These are phyloP conservation scores for Elongisporangium prolatum DNA, from an alignment of 352 stramenopile genomes.

Conservation along the genomic window DNA sequence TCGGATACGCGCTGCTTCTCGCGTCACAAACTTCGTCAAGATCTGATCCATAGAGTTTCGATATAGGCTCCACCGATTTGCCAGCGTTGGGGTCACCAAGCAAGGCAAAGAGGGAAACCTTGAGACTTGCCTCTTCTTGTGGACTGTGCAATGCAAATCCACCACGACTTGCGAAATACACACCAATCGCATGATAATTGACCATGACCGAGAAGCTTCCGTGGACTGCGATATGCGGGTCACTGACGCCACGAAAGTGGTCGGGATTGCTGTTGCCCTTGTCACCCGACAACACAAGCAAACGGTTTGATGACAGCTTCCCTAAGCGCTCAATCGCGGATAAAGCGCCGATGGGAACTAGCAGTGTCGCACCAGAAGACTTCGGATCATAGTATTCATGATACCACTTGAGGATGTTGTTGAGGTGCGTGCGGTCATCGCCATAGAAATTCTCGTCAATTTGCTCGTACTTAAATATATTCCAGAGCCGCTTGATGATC, in stretches of 20 bases:
- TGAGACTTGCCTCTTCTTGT: constrained; percentile 91
- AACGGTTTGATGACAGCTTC: constrained; percentile 37
- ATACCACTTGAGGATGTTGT: constrained; percentile 92
- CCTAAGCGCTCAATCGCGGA: constrained; percentile 70
- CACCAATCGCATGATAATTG: constrained; percentile 93
- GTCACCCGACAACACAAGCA: constrained; percentile 89
- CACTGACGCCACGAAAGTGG: constrained; percentile 87
- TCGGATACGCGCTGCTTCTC: constrained; percentile 56
- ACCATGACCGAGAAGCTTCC: constrained; percentile 95
- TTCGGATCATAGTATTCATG: constrained; percentile 71
- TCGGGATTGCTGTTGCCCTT: constrained; percentile 94
- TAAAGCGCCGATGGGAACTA: constrained; percentile 90
- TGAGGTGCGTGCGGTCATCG: constrained; percentile 59
- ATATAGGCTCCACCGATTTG: constrained; percentile 16
- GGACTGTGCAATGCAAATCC: constrained; percentile 92
- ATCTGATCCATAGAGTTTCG: constrained; percentile 35
- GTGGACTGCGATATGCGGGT: constrained; percentile 95
- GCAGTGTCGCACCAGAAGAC: constrained; percentile 66
- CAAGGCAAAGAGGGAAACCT: constrained; percentile 87
- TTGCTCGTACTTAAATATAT: constrained; percentile 84
- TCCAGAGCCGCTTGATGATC: constrained; percentile 92
- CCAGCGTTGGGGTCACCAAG: constrained; percentile 20
- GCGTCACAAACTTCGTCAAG: constrained; percentile 62
- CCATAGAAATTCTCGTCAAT: constrained; percentile 86
- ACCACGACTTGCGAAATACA: constrained; percentile 87